A percentile compares a stretch with the other conserved stretches of the same genome.
phyloP scores from a whole-genome alignment of 2,329 filamentous ascomycete genomes.

The Periglandula ipomoeae region DNA sequence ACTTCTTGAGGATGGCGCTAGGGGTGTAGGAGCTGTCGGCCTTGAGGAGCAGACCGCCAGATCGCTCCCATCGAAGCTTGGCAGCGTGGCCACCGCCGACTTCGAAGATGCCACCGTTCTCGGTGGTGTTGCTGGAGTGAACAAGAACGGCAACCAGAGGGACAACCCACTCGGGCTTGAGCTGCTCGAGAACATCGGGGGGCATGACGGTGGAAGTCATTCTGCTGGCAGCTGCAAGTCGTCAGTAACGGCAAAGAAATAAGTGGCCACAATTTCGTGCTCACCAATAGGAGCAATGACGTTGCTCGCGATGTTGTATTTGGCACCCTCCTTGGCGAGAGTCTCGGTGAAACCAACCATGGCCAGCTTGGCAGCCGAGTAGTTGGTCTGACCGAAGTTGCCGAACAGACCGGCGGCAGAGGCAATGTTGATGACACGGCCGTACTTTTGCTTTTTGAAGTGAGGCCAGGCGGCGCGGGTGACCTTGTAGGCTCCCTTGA shows the following conservation, averaged over 20 bases:
- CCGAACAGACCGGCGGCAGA: constrained; percentile 95
- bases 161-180: constrained; percentile 92
- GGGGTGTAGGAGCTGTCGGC: constrained; percentile 83
- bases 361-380: constrained; percentile 91
- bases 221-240: constrained; percentile 63
- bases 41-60: constrained; percentile 80
- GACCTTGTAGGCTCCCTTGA: constrained; percentile 92
- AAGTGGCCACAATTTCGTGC: too few species aligned
- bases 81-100: constrained; percentile 86
- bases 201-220: constrained; percentile 97
- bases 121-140: constrained; percentile 72
- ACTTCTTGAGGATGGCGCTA: constrained; percentile 78
- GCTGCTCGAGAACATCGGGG: constrained; percentile 74
- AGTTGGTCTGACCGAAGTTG: constrained; percentile 92
- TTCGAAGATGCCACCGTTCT: constrained; percentile 88
- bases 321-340: constrained; percentile 89
- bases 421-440: constrained; percentile 90
- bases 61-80: constrained; percentile 92
- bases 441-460: constrained; percentile 98
- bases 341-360: constrained; percentile 98
- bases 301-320: constrained; percentile 96
- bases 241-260: too few species aligned
- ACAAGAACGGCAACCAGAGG: constrained; percentile 83
- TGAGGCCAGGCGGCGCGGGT: constrained; percentile 90
- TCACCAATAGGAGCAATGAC: constrained; percentile 77